These are phyloP conservation scores for Furcasterigmium furcatum DNA, from an alignment of 2,329 filamentous ascomycete genomes.

Conservation along the genomic window DNA sequence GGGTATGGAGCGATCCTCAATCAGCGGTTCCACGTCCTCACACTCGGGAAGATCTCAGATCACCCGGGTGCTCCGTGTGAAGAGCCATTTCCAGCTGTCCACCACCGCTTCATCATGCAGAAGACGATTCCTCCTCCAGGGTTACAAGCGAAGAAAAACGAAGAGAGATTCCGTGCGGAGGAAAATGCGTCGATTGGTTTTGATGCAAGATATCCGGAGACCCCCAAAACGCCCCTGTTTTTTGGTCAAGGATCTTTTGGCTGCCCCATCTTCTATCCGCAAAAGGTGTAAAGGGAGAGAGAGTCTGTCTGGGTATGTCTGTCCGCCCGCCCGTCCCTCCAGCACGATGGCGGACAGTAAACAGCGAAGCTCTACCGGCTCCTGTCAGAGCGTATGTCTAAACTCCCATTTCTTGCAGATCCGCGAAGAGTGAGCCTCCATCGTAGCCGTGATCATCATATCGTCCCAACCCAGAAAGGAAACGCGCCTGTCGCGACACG, in stretches of 20 bases:
- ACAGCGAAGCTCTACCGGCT: slow-evolving; percentile 28
- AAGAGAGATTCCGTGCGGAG: slow-evolving; percentile 10
- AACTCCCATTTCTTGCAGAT: slow-evolving; percentile 55
- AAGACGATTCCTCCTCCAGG: slow-evolving; percentile 4
- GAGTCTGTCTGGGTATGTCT: slow-evolving; percentile 26
- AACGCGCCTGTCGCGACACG: slow-evolving; percentile 38
- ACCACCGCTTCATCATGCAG: slow-evolving; percentile 46
- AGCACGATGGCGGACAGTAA: too few relatives aligned
- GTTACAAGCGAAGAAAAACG: slow-evolving; percentile 6
- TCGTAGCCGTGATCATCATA: slow-evolving; percentile 43
- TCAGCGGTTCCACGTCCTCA: slow-evolving; percentile 61
- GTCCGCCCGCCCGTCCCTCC: too few relatives aligned
- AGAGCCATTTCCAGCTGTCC: slow-evolving; percentile 58
- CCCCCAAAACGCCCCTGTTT: slow-evolving; percentile 63
- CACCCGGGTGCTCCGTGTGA: slow-evolving; percentile 50
- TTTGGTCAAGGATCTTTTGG: slow-evolving; percentile 53
- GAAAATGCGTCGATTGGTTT: slow-evolving; percentile 33
- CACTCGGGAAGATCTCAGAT: slow-evolving; percentile 35
- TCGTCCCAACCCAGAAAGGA: slow-evolving; percentile 34
- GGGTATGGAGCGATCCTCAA: slow-evolving; percentile 64
- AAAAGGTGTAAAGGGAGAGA: slow-evolving; percentile 31
- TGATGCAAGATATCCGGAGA: slow-evolving; percentile 81
- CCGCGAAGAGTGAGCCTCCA: slow-evolving; percentile 43
- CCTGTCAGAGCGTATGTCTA: slow-evolving; percentile 35
- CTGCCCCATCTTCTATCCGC: slow-evolving; percentile 72